Evolutionary conservation across 768 basidiomycete genomes (phyloP), one percentile per base, ranked within the genome.

Genomic region (Lactarius hatsudake): DNA sequence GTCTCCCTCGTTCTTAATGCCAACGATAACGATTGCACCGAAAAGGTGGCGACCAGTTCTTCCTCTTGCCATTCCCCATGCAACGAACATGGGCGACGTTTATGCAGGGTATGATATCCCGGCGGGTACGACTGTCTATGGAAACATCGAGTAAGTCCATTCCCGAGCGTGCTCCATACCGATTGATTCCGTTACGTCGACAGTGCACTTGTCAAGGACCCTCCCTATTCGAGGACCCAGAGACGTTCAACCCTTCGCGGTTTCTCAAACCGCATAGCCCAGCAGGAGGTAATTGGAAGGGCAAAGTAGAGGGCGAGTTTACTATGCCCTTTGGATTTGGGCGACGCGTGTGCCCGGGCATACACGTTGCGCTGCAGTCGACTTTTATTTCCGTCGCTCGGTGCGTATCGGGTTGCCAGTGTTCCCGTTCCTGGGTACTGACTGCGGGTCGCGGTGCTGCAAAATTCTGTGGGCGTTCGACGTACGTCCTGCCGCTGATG

Each of bases 181-280:
- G 12, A 45, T 17, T 23, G 26, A 45, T 26, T 30, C n/a, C 23
- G 18, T 2, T 23, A 58, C 30, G 30, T 20, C n/a, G n/a, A 23
- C 65, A 66, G 73, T 38, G 63, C 59, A 9, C 67, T 73, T 8
- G 64, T 66, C 48, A 64, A 66, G 23, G 71, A 72, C 34, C 70
- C 30, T 64, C 63, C 40, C 26, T 72, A 9, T 69, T 75, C 66
- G 65, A 72, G 23, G 63, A 67, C 43, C 72, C 68, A 8, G 71
- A 70, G n/a, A 59, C 38, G 10, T 74, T 74, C 69, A 59, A 66
- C n/a, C 73, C 73, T n/a, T 73, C 72, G 42, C 71, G 72, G 7
- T 72, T 75, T 60, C 66, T 71, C 7, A 30, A 55, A 15, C 57
- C 67, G 53, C 64, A 60, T 26, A 45, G 53, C n/a, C 42, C 43